Conservation (phyloP, 1,284 basidiomycete species). For the Moesziomyces sp. region DNA sequence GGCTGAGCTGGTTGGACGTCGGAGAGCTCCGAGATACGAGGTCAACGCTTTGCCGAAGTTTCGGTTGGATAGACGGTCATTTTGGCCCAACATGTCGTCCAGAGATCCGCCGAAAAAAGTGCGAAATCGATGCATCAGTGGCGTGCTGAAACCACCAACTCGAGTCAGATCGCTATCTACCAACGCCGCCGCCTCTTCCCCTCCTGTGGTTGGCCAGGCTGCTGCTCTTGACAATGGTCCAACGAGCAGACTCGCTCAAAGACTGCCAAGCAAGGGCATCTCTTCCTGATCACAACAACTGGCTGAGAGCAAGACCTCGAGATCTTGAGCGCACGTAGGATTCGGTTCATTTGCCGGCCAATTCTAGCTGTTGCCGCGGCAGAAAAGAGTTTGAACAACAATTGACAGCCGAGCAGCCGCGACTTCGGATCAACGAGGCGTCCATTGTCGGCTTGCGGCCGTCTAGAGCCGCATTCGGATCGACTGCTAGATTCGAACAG, state of each 20-base stretch:
- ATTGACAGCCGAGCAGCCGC: too few relatives aligned
- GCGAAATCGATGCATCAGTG: constrained; percentile 2
- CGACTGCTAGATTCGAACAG: background rate
- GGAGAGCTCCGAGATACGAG: too few relatives aligned
- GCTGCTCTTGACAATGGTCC: too few relatives aligned
- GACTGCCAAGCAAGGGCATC: too few relatives aligned
- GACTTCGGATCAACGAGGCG: background rate
- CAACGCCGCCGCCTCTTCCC: too few relatives aligned
- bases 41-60: background rate
- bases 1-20: background rate
- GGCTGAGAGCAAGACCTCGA: too few relatives aligned
- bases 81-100: too few relatives aligned
- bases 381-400: too few relatives aligned
- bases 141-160: constrained; percentile 14
- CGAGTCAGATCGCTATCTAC: constrained; percentile 8
- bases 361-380: background rate
- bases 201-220: too few relatives aligned
- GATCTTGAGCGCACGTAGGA: background rate
- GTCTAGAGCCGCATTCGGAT: background rate
- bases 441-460: background rate
- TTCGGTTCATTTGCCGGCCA: constrained; percentile 6
- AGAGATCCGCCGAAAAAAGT: background rate
- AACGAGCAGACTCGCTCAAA: too few relatives aligned
- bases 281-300: too few relatives aligned
- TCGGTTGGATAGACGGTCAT: background rate